Percentiles rank a stretch among this genome's conserved stretches.
Conservation (phyloP, 2,329 filamentous ascomycete species). For the Pseudocercospora vitis region DNA sequence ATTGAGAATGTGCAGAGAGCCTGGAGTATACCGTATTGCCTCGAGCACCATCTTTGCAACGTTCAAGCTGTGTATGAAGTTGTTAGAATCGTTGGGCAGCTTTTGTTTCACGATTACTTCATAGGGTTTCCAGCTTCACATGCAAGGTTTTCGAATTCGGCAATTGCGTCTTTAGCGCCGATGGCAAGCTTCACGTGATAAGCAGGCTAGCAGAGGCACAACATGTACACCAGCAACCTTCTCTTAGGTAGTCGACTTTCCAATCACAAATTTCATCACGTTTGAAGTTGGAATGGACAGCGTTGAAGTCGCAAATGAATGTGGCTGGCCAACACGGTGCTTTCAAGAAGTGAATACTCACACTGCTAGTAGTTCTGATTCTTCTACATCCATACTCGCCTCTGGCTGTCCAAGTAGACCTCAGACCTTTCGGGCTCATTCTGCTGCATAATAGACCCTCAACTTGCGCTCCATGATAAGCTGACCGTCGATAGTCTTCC, state of each 20-base stretch:
- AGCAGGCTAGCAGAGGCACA: no score
- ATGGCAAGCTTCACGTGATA: background rate
- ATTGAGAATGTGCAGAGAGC: constrained; percentile 74
- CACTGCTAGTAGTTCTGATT: no score
- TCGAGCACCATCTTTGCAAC: constrained; percentile 62
- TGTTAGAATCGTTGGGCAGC: background rate
- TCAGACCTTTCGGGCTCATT: no score
- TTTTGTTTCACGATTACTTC: background rate
- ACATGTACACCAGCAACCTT: no score
- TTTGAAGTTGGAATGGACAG: no score
- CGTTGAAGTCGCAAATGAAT: no score
- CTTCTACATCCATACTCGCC: no score
- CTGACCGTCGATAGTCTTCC: constrained; percentile 9
- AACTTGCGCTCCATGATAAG: constrained; percentile 4
- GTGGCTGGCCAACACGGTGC: no score
- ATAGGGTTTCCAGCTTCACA: background rate
- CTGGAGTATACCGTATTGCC: constrained; percentile 73
- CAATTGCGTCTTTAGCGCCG: background rate
- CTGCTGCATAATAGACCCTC: constrained; percentile 4
- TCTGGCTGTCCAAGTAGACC: no score
- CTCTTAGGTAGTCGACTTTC: no score
- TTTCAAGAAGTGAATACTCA: no score
- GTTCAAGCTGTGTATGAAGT: background rate
- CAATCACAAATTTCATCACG: no score
- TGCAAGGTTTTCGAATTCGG: background rate